These are phyloP conservation scores for Yamagishiella unicocca DNA, from an alignment of 139 green algal species.

Conservation along the genomic window DNA sequence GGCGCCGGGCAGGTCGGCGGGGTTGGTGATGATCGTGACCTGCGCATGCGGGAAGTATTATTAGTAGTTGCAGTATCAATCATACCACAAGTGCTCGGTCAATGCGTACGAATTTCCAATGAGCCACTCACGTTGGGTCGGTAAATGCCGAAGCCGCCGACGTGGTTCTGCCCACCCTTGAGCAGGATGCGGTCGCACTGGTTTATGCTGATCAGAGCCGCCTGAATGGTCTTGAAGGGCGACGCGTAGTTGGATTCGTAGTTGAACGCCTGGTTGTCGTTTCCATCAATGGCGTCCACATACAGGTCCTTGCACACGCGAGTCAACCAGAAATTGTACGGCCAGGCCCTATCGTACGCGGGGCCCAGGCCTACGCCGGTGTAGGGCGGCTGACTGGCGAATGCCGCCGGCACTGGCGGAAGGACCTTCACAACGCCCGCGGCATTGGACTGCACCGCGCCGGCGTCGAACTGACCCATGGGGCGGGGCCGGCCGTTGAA, in stretches of 20 bases:
- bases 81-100: too few relatives aligned
- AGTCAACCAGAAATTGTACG: slow-evolving; percentile 27
- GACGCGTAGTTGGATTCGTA: slow-evolving; percentile 26
- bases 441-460: slow-evolving; percentile 8
- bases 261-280: slow-evolving; percentile 17
- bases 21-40: slow-evolving; percentile 42
- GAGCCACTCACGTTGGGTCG: slow-evolving; percentile 34
- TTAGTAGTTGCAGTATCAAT: too few relatives aligned
- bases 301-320: slow-evolving; percentile 36
- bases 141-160: slow-evolving; percentile 27
- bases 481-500: slow-evolving; percentile 28
- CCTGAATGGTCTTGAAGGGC: slow-evolving; percentile 28
- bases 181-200: slow-evolving; percentile 44
- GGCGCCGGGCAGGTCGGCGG: background rate
- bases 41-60: background rate
- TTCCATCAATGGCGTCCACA: slow-evolving; percentile 34
- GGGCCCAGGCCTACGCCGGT: background rate
- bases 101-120: too few relatives aligned
- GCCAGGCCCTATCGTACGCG: slow-evolving; percentile 35
- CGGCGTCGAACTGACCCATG: slow-evolving; percentile 1
- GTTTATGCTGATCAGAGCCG: slow-evolving; percentile 12
- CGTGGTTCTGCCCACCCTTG: slow-evolving; percentile 21
- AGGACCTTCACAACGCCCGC: background rate
- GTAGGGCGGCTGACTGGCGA: background rate
- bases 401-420: slow-evolving; percentile 15